These are phyloP conservation scores for Pseudisothecium myosuroides DNA, from an alignment of 225 moss, liverwort and hornwort species.

Conservation along the genomic window DNA sequence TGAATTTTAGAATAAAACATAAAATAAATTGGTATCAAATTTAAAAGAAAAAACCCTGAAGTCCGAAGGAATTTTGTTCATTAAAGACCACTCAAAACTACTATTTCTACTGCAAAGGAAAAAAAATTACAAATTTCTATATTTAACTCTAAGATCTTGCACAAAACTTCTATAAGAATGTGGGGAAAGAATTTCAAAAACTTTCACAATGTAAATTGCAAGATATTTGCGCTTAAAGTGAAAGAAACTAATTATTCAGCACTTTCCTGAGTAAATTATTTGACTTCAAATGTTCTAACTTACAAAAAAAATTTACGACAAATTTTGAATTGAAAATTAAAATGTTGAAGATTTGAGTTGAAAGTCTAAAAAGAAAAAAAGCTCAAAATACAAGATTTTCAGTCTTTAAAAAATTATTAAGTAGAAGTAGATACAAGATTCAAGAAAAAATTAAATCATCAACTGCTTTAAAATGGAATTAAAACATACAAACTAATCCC, in stretches of 20 bases:
- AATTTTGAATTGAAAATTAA: not conserved
- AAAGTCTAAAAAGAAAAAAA: not conserved
- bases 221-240: not conserved
- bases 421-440: not conserved
- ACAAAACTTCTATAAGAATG: not conserved
- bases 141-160: not conserved
- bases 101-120: not conserved
- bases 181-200: accelerated
- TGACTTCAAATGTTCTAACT: not conserved
- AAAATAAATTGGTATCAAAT: not conserved
- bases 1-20: not conserved
- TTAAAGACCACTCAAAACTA: not conserved
- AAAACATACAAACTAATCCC: not conserved
- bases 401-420: not conserved
- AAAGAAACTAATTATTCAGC: accelerated
- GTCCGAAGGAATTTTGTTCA: not conserved
- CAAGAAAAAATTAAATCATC: not conserved
- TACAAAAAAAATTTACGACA: not conserved
- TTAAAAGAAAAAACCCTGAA: not conserved
- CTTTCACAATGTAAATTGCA: not conserved
- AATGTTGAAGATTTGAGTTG: not conserved
- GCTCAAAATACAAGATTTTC: accelerated
- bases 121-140: not conserved
- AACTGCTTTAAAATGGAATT: not conserved
- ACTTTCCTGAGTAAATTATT: not conserved